Percentiles rank a stretch among this genome's conserved stretches.
phyloP scores from a whole-genome alignment of 208 protist species.

The Perkinsela sp. region DNA sequence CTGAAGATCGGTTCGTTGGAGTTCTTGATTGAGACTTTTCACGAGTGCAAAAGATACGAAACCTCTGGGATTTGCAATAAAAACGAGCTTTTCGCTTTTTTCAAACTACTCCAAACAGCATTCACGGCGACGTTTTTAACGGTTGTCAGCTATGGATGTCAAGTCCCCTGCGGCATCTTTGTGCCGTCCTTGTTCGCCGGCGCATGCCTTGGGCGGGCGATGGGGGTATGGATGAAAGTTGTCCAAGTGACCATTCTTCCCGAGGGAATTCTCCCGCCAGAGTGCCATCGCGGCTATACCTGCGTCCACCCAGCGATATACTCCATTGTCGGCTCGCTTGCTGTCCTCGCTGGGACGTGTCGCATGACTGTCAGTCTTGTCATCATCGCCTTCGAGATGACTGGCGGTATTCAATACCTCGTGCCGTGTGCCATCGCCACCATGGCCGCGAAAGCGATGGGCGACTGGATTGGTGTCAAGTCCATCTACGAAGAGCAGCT shows the following conservation, averaged over 20 bases:
- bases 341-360: conserved; percentile 63
- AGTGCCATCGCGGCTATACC: background rate
- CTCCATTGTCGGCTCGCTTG: conserved; percentile 63
- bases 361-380: conserved; percentile 69
- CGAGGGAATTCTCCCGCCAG: conserved; percentile 11
- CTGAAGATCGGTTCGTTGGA: conserved; percentile 18
- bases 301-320: conserved; percentile 59
- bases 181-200: conserved; percentile 67
- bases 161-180: conserved; percentile 60
- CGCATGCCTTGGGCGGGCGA: conserved; percentile 26
- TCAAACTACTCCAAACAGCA: conserved; percentile 19
- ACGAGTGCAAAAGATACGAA: conserved; percentile 23
- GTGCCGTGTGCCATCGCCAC: conserved; percentile 33
- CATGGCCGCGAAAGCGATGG: conserved; percentile 24
- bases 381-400: conserved; percentile 75
- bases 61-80: conserved; percentile 17
- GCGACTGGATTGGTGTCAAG: conserved; percentile 26
- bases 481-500: conserved; percentile 40
- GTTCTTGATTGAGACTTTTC: conserved; percentile 26
- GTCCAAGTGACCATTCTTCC: conserved; percentile 8
- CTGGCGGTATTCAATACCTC: conserved; percentile 43
- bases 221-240: conserved; percentile 21
- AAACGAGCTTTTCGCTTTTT: conserved; percentile 12
- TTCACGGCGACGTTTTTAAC: conserved; percentile 18
- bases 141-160: conserved; percentile 22